Conservation (phyloP, 2,329 filamentous ascomycete genomes). For the Fusarium chaquense region DNA sequence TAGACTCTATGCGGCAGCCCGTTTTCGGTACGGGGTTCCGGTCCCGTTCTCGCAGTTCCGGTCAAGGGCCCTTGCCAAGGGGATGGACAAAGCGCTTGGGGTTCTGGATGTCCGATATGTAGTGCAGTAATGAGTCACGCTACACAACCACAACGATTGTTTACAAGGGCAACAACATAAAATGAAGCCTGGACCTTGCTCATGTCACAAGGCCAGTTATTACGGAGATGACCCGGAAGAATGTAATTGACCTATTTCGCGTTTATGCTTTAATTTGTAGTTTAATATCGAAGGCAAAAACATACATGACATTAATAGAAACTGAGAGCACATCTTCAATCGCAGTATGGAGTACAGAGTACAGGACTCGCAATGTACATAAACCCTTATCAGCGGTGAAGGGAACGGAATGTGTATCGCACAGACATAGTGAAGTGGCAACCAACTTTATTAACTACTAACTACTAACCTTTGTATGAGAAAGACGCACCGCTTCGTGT, state of each 20-base stretch:
- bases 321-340: slow-evolving; percentile 11
- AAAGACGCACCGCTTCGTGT: slow-evolving; percentile 5
- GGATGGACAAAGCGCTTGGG: slow-evolving; percentile 13
- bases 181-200: slow-evolving; percentile 18
- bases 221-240: slow-evolving; percentile 33
- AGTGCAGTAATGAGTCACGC: slow-evolving; percentile 37
- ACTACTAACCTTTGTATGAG: neutral
- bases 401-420: slow-evolving; percentile 13
- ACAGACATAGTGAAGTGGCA: slow-evolving; percentile 26
- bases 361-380: slow-evolving; percentile 6
- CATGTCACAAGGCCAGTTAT: slow-evolving; percentile 13
- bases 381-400: slow-evolving; percentile 34
- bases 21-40: slow-evolving; percentile 34
- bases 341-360: neutral
- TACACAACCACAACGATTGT: slow-evolving; percentile 15
- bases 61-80: slow-evolving; percentile 28
- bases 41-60: slow-evolving; percentile 27
- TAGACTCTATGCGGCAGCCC: slow-evolving; percentile 38
- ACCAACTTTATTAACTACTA: slow-evolving; percentile 11
- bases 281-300: slow-evolving; percentile 18
- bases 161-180: slow-evolving; percentile 9
- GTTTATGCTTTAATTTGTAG: slow-evolving; percentile 16
- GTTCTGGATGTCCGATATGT: slow-evolving; percentile 18
- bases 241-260: slow-evolving; percentile 9
- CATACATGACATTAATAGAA: slow-evolving; percentile 32